Evolutionary conservation across 2,329 filamentous ascomycete genomes (phyloP).

Genomic region (Aspergillus caelatus): DNA sequence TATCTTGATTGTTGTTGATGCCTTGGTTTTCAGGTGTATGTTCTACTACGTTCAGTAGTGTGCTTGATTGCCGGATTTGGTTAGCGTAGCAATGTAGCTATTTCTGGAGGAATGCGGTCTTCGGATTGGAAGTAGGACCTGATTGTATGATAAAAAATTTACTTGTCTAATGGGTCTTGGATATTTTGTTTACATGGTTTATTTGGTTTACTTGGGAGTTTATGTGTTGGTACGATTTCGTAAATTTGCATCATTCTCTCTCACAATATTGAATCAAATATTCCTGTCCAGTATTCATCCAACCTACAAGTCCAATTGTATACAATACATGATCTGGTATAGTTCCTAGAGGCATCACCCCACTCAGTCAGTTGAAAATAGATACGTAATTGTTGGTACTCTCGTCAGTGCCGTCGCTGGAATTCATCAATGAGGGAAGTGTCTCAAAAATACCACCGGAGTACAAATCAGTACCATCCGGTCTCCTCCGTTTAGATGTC

Average conservation of each 20-base stretch:
- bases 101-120: background rate
- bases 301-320: background rate
- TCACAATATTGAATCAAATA: background rate
- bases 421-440: slow-evolving; percentile 2
- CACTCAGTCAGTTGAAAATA: slow-evolving; percentile 1
- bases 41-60: too few species aligned
- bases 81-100: background rate
- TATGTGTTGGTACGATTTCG: background rate
- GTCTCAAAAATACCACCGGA: slow-evolving; percentile 26
- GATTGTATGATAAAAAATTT: background rate
- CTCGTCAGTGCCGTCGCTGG: background rate
- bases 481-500: slow-evolving; percentile 20
- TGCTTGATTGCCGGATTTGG: background rate
- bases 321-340: background rate
- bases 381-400: background rate
- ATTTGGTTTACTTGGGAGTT: too few species aligned
- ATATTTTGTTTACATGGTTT: background rate
- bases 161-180: background rate
- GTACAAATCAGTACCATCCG: slow-evolving; percentile 15
- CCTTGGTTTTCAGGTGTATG: background rate
- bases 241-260: background rate
- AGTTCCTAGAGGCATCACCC: background rate
- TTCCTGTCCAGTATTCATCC: background rate
- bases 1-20: background rate
- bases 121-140: too few species aligned